Conservation (phyloP, 257 asterid species). For the Leptodermis oblonga region DNA sequence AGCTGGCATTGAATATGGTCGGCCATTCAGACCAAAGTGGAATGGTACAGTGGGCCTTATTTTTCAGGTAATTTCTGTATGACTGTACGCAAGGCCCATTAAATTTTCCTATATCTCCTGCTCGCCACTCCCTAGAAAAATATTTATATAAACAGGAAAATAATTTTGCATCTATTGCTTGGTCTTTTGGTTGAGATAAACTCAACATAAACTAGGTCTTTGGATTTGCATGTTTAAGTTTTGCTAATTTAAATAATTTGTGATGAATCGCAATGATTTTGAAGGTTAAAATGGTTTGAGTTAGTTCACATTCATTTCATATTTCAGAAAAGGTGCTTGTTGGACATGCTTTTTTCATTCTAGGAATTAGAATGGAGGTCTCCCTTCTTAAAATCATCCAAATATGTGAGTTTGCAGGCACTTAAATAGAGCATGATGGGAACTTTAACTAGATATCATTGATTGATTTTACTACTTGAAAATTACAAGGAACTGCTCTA, state of each 20-base stretch:
- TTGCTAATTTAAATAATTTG: background rate
- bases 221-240: background rate
- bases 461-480: background rate
- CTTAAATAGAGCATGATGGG: background rate
- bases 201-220: background rate
- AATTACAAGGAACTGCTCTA: background rate
- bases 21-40: slow-evolving; percentile 97
- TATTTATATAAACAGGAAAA: background rate
- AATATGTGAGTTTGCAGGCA: too few relatives aligned
- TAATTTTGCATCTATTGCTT: background rate
- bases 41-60: slow-evolving; percentile 80
- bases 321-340: background rate
- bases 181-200: background rate
- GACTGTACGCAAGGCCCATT: background rate
- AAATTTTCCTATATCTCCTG: background rate
- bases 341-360: background rate
- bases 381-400: background rate
- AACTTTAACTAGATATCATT: background rate
- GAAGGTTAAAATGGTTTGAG: background rate
- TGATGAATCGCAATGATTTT: background rate
- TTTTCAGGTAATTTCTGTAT: slow-evolving; percentile 61
- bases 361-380: background rate
- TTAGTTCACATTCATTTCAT: background rate
- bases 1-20: slow-evolving; percentile 86
- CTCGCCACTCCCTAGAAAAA: too few relatives aligned